Evolutionary conservation across 176 grass and related monocot genomes (phyloP).

Genomic region (Phyllostachys edulis): DNA sequence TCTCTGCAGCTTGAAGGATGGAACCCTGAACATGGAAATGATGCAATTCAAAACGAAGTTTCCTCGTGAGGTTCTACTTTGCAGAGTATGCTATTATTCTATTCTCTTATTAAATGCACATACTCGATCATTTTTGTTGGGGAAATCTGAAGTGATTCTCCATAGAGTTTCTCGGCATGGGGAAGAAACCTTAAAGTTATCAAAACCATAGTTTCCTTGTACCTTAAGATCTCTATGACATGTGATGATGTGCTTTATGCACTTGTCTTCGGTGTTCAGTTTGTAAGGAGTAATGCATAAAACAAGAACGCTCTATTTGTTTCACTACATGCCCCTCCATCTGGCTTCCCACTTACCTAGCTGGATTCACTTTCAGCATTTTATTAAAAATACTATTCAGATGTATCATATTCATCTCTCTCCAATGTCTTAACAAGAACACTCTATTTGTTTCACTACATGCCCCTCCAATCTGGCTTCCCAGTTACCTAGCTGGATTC

Average conservation of each 20-base stretch:
- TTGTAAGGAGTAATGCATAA: slow-evolving; percentile 9
- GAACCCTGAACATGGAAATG: slow-evolving; percentile 92
- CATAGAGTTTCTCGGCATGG: not conserved
- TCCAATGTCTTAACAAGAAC: not conserved
- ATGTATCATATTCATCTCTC: no score
- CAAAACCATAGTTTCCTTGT: not conserved
- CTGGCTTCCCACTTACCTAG: not conserved
- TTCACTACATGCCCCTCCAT: slow-evolving; percentile 1
- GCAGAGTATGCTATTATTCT: slow-evolving; percentile 63
- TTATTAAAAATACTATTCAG: slow-evolving; percentile 6
- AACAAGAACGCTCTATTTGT: not conserved
- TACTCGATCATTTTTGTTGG: not conserved
- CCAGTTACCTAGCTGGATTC: not conserved
- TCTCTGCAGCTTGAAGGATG: slow-evolving; percentile 86
- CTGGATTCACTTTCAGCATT: slow-evolving; percentile 6
- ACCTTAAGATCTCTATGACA: not conserved
- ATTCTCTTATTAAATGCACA: not conserved
- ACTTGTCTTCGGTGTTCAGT: not conserved
- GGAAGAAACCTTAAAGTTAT: not conserved
- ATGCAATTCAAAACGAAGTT: slow-evolving; percentile 85
- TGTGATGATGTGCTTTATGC: not conserved
- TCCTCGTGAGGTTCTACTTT: slow-evolving; percentile 91
- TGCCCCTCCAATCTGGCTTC: not conserved
- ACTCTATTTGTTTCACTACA: not conserved
- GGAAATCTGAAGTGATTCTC: not conserved